Percentiles rank a stretch among this genome's conserved stretches.
These are phyloP conservation scores for Gremmenia infestans DNA, from an alignment of 2,329 filamentous ascomycete genomes.

Conservation along the genomic window DNA sequence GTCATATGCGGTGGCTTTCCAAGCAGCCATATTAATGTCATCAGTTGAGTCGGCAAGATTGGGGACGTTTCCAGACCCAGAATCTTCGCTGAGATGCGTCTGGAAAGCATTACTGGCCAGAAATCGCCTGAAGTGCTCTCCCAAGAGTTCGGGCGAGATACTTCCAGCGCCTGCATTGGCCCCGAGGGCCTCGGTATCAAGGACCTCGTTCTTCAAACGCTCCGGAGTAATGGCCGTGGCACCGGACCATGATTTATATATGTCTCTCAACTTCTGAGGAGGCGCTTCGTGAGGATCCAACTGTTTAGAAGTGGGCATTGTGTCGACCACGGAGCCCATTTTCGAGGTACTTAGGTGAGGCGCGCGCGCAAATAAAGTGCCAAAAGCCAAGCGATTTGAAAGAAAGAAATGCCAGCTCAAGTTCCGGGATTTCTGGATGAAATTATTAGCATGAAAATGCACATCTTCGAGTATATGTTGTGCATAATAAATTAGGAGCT, in stretches of 20 bases:
- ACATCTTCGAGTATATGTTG: too few relatives aligned
- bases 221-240: slow-evolving; percentile 34
- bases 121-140: background rate
- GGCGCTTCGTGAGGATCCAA: slow-evolving; percentile 77
- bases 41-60: background rate
- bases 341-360: slow-evolving; percentile 11
- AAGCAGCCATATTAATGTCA: background rate
- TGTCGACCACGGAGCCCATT: background rate
- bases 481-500: too few relatives aligned
- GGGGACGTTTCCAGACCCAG: background rate
- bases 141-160: background rate
- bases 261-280: slow-evolving; percentile 60
- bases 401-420: too few relatives aligned
- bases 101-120: background rate
- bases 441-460: too few relatives aligned
- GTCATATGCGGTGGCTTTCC: slow-evolving; percentile 44
- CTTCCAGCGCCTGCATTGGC: background rate
- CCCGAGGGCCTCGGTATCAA: background rate
- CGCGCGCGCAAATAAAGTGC: background rate
- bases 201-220: slow-evolving; percentile 34
- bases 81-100: background rate
- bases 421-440: too few relatives aligned
- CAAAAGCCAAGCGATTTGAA: background rate
- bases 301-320: background rate
- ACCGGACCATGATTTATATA: slow-evolving; percentile 57